These are phyloP conservation scores for Agrocybe chaxingu DNA, from an alignment of 768 basidiomycete species.

Conservation along the genomic window DNA sequence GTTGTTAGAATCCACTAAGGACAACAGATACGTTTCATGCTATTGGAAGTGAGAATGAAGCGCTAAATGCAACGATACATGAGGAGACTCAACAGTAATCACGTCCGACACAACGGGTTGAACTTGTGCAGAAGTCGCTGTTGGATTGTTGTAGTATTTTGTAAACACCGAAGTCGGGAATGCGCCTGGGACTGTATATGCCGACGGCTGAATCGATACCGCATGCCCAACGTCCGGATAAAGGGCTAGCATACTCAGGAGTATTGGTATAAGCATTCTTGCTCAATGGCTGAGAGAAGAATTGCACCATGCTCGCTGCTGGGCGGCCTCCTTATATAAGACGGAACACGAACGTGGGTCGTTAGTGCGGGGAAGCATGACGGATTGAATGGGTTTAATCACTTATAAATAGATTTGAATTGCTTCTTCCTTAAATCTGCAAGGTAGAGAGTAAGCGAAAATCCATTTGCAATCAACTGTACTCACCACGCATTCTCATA, in stretches of 20 bases:
- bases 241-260: conserved; percentile 4
- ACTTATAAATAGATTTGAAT: too few relatives aligned
- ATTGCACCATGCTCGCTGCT: too few relatives aligned
- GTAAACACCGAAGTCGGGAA: conserved; percentile 66
- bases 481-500: too few relatives aligned
- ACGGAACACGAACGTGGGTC: not conserved
- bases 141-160: conserved; percentile 72
- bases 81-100: conserved; percentile 42
- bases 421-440: too few relatives aligned
- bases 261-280: conserved; percentile 9
- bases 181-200: conserved; percentile 55
- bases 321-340: not conserved
- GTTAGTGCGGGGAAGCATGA: not conserved
- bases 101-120: conserved; percentile 80
- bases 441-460: too few relatives aligned
- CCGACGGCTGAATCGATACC: conserved; percentile 31
- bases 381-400: too few relatives aligned
- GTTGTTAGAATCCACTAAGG: conserved; percentile 59
- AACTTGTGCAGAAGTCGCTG: conserved; percentile 66
- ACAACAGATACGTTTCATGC: conserved; percentile 56
- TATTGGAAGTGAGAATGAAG: conserved; percentile 17
- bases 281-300: not conserved
- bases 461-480: too few relatives aligned
- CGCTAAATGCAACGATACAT: not conserved
- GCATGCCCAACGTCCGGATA: conserved; percentile 5